phyloP scores from a whole-genome alignment of 768 basidiomycete genomes.

The Imleria badia region DNA sequence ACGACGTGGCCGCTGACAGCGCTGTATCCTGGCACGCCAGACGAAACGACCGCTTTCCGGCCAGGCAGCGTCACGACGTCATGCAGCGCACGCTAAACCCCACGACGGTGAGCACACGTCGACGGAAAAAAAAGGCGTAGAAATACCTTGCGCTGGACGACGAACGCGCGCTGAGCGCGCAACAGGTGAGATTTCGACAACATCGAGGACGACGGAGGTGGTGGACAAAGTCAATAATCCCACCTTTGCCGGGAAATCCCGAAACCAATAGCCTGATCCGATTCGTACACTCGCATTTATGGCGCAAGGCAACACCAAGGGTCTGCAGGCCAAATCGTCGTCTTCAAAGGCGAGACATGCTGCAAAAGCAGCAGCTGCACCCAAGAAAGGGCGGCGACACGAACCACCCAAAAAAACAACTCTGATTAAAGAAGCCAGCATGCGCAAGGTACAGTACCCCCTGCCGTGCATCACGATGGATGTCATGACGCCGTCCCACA shows the following conservation, averaged over 20 bases:
- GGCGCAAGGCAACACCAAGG: conserved; percentile 88
- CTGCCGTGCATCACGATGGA: not conserved
- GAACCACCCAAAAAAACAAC: conserved; percentile 81
- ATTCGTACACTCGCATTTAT: conserved; percentile 25
- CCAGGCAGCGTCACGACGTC: conserved; percentile 63
- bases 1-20: conserved; percentile 88
- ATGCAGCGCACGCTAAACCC: conserved; percentile 65
- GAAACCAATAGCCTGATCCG: not conserved
- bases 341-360: conserved; percentile 51
- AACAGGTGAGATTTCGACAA: conserved; percentile 46
- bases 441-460: conserved; percentile 60
- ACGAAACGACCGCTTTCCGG: conserved; percentile 65
- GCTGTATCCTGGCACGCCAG: conserved; percentile 82
- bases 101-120: not conserved
- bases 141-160: conserved; percentile 47
- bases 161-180: conserved; percentile 53
- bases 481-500: not conserved
- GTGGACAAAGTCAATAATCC: conserved; percentile 1
- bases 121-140: not conserved
- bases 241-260: conserved; percentile 27
- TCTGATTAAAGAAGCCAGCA: conserved; percentile 70
- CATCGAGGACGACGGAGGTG: conserved; percentile 33
- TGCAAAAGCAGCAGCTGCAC: conserved; percentile 63
- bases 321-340: conserved; percentile 55
- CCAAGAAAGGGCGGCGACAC: conserved; percentile 77